These are phyloP conservation scores for Xylariaceae sp. DNA, from an alignment of 2,329 filamentous ascomycete genomes.

Conservation along the genomic window DNA sequence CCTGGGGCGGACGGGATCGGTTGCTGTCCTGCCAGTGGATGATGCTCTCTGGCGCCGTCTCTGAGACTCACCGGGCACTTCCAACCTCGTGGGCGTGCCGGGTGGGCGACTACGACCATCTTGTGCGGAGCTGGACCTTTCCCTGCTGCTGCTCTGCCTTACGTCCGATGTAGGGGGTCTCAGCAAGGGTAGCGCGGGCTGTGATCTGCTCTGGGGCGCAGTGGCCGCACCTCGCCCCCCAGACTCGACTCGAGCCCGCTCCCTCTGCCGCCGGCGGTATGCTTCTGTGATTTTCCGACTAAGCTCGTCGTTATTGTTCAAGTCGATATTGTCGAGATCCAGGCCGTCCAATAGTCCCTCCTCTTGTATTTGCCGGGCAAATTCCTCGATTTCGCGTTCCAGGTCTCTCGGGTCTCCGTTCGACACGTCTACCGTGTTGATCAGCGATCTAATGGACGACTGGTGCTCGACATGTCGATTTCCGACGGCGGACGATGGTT, in stretches of 20 bases:
- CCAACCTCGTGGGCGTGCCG: constrained; percentile 42
- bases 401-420: constrained; percentile 73
- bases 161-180: constrained; percentile 23
- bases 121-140: constrained; percentile 29
- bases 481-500: constrained; percentile 33
- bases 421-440: constrained; percentile 74
- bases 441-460: constrained; percentile 76
- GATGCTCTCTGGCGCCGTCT: constrained; percentile 42
- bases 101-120: constrained; percentile 49
- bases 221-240: constrained; percentile 40
- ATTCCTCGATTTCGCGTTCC: constrained; percentile 84
- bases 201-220: constrained; percentile 35
- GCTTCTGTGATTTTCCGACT: constrained; percentile 87
- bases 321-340: constrained; percentile 80
- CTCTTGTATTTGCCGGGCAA: constrained; percentile 81
- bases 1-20: constrained; percentile 40
- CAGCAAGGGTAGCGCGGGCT: constrained; percentile 23
- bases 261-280: constrained; percentile 70
- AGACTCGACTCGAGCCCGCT: constrained; percentile 47
- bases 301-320: constrained; percentile 80
- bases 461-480: constrained; percentile 75
- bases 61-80: constrained; percentile 43
- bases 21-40: constrained; percentile 52
- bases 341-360: constrained; percentile 84
- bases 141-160: constrained; percentile 25